These are phyloP conservation scores for Ceratobasidium sp. DNA, from an alignment of 1,284 basidiomycete genomes.

Conservation along the genomic window DNA sequence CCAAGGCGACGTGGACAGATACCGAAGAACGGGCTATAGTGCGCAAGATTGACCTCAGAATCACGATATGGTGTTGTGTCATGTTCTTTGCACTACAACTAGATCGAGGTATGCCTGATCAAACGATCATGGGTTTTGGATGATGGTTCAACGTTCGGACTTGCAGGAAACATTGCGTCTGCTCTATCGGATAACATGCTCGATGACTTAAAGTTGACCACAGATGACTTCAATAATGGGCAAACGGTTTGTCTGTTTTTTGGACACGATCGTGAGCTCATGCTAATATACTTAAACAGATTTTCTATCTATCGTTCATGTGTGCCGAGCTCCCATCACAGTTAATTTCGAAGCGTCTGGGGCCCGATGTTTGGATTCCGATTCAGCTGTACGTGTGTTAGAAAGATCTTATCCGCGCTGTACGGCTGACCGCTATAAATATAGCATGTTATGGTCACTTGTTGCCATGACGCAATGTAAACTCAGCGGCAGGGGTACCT, in stretches of 20 bases:
- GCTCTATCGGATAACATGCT: slow-evolving; percentile 73
- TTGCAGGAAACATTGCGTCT: slow-evolving; percentile 51
- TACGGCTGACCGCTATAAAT: background rate
- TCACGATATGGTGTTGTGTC: slow-evolving; percentile 71
- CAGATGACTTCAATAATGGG: slow-evolving; percentile 74
- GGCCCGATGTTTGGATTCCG: slow-evolving; percentile 78
- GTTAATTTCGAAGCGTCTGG: slow-evolving; percentile 73
- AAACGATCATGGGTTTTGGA: no score
- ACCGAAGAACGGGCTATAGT: slow-evolving; percentile 69
- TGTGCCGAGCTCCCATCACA: slow-evolving; percentile 76
- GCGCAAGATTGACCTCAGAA: slow-evolving; percentile 69
- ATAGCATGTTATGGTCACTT: slow-evolving; percentile 55
- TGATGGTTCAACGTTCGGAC: no score
- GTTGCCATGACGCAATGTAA: slow-evolving; percentile 72
- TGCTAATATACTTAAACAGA: no score
- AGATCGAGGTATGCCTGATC: slow-evolving; percentile 53
- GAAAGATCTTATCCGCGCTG: slow-evolving; percentile 6
- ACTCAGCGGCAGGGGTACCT: slow-evolving; percentile 60
- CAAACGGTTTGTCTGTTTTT: slow-evolving; percentile 67
- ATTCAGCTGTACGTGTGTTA: slow-evolving; percentile 47
- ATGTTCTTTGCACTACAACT: slow-evolving; percentile 70
- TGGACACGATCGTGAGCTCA: no score
- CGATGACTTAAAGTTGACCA: slow-evolving; percentile 68
- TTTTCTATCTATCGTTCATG: slow-evolving; percentile 68
- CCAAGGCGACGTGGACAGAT: slow-evolving; percentile 73